A percentile compares a stretch with the other conserved stretches of the same genome.
Evolutionary conservation across 495 filamentous ascomycete genomes (phyloP).

Genomic region (Penicillium atrosanguineum): DNA sequence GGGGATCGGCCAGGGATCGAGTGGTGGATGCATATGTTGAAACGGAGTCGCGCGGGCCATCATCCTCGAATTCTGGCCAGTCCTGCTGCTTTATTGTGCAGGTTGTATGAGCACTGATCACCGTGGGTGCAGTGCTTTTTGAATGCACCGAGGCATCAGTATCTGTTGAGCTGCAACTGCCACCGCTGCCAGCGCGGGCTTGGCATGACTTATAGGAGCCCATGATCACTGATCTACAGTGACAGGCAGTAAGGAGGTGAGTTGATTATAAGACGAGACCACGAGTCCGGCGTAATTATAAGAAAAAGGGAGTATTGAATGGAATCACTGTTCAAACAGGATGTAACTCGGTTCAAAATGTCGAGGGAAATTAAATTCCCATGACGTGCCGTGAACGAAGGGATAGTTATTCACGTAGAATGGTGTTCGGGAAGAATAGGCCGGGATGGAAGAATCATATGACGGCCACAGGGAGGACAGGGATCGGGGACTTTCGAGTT

Average conservation of each 20-base stretch:
- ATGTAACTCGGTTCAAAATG: not conserved
- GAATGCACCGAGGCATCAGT: constrained; percentile 65
- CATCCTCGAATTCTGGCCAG: constrained; percentile 1
- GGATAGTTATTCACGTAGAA: not conserved
- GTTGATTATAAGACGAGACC: not conserved
- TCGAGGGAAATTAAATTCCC: constrained; percentile 16
- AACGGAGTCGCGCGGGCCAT: constrained; percentile 60
- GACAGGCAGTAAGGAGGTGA: not conserved
- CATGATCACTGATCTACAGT: constrained; percentile 21
- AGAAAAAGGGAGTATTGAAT: not conserved
- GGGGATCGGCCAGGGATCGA: constrained; percentile 55
- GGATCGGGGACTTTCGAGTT: not conserved
- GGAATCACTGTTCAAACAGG: constrained; percentile 6
- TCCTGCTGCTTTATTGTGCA: constrained; percentile 20
- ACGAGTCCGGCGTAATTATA: not conserved
- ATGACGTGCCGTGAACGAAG: constrained; percentile 14
- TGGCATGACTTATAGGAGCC: constrained; percentile 35
- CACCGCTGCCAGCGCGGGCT: constrained; percentile 22
- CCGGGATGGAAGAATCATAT: not conserved
- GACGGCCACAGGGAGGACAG: not conserved
- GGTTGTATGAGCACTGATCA: constrained; percentile 57
- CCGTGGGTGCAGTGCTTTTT: constrained; percentile 66
- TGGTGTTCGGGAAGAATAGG: not conserved
- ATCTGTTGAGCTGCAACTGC: constrained; percentile 58
- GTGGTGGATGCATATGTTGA: constrained; percentile 80